Base-by-base conservation (phyloP, 1,284 basidiomycete species). In the Taiwanofungus camphoratus region DNA sequence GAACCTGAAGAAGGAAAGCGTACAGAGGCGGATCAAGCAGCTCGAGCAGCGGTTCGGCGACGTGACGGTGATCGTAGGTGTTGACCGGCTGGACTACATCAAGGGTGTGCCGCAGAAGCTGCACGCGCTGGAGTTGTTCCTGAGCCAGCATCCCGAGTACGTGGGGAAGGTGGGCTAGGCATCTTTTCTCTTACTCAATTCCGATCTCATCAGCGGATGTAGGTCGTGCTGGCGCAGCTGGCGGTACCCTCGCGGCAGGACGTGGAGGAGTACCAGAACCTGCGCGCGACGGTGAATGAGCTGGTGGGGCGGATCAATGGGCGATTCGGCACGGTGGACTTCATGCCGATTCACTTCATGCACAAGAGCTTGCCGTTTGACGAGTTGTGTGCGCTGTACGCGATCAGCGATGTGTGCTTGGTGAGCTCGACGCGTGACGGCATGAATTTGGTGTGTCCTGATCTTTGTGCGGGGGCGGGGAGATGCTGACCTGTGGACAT, bases 341-440 rank as follows among this genome's bases (percentile, higher is more conserved):
- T 94, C 62, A 96, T 97, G 88, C 95, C 95, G 3, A 99, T 99
- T 52, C 95, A 99, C 64, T 98, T 96, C 66, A 88, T 99, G 87
- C 92, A 96, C 76, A 93, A 96, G 63, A 88, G 83, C 53, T 74
- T 99, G 50, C 71, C 82, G 2, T 96, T 98, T 58, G 92, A 97
- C 60, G 95, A 99, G 64, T 77, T 99, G 4, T 96, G 92, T 49
- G 96, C 95, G 18, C 76, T 99, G 47, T 99, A 99, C 59, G 93
- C 95, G 4, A 77, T 97, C 58, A 92, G 89, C 60, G 96, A 99
- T 59, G 96, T 94, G 15, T 98, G 95, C 62, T 71, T 99, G 35
- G 92, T 99, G 44, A 92, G 92, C 12, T 89, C 84, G 59, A 99
- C 96, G 6, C 73, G 95, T 35, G 95, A 99, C 59, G 95, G 95